Conservation (phyloP, 441 rosid genomes). For the Croton laevigatus region DNA sequence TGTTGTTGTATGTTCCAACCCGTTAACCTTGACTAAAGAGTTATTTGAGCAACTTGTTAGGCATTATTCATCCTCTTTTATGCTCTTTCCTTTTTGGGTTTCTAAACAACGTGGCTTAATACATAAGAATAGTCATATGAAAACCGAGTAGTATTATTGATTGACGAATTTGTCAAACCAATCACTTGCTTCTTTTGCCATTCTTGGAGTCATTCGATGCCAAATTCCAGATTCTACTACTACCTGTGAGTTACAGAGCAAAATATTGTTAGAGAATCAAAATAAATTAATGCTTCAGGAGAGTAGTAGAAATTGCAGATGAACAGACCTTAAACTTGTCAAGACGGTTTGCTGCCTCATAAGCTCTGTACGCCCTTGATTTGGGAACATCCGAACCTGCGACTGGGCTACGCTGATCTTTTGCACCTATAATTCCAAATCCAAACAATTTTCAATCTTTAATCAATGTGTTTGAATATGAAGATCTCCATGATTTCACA, state of each 20-base stretch:
- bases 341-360: slow-evolving; percentile 34
- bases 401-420: slow-evolving; percentile 79
- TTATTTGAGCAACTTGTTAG: slow-evolving; percentile 1
- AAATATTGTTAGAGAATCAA: background rate
- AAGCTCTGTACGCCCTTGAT: slow-evolving; percentile 42
- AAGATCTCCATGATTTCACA: background rate
- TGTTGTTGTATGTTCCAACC: background rate
- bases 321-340: slow-evolving; percentile 56
- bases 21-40: background rate
- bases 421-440: slow-evolving; percentile 45
- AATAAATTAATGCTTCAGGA: background rate
- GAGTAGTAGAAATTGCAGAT: no score
- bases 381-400: slow-evolving; percentile 54
- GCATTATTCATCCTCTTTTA: background rate
- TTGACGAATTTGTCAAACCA: slow-evolving; percentile 73
- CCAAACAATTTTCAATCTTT: background rate
- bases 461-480: background rate
- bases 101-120: no score
- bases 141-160: slow-evolving; percentile 15
- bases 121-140: background rate
- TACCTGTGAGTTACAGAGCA: slow-evolving; percentile 41
- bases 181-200: slow-evolving; percentile 82
- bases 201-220: slow-evolving; percentile 61
- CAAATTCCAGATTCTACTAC: slow-evolving; percentile 65
- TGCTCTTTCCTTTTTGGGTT: background rate